Percentiles rank a stretch among this genome's conserved stretches.
These are phyloP conservation scores for Tuber umbilicatum DNA, from an alignment of 495 filamentous ascomycete species.

Conservation along the genomic window DNA sequence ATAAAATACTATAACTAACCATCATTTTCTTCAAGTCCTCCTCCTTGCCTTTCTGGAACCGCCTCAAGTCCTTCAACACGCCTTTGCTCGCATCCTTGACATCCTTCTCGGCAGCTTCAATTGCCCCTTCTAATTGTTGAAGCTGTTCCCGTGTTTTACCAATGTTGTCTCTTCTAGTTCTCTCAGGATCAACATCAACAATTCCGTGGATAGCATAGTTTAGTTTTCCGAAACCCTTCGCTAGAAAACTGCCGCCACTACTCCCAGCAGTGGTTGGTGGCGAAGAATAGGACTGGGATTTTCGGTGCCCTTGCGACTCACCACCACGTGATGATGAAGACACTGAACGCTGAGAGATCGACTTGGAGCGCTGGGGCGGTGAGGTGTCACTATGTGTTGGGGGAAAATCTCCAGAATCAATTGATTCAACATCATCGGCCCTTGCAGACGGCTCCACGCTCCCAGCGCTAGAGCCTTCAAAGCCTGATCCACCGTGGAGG, in stretches of 20 bases:
- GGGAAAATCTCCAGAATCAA: conserved; percentile 84
- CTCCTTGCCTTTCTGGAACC: conserved; percentile 92
- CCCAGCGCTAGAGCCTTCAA: conserved; percentile 44
- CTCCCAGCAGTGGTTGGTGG: conserved; percentile 20
- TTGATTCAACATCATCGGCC: conserved; percentile 65
- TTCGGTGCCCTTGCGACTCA: conserved; percentile 21
- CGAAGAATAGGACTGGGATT: conserved; percentile 31
- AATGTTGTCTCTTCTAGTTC: conserved; percentile 84
- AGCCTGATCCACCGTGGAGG: conserved; percentile 48
- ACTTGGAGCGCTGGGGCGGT: conserved; percentile 47
- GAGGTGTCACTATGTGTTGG: conserved; percentile 76
- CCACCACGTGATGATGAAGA: conserved; percentile 39
- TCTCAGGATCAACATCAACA: conserved; percentile 89
- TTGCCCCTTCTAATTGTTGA: conserved; percentile 75
- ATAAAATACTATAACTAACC: conserved; percentile 53
- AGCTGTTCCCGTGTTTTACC: conserved; percentile 81
- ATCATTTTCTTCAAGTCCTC: conserved; percentile 89
- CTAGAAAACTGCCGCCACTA: conserved; percentile 34
- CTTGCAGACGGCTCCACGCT: conserved; percentile 41
- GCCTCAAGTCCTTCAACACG: conserved; percentile 77
- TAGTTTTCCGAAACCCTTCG: conserved; percentile 86
- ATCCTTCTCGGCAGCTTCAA: conserved; percentile 77
- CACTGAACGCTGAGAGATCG: conserved; percentile 37
- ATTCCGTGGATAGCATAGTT: conserved; percentile 93
- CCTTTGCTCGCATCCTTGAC: conserved; percentile 83